Conservation (phyloP, 345 rosid genomes). For the Camelina neglecta region DNA sequence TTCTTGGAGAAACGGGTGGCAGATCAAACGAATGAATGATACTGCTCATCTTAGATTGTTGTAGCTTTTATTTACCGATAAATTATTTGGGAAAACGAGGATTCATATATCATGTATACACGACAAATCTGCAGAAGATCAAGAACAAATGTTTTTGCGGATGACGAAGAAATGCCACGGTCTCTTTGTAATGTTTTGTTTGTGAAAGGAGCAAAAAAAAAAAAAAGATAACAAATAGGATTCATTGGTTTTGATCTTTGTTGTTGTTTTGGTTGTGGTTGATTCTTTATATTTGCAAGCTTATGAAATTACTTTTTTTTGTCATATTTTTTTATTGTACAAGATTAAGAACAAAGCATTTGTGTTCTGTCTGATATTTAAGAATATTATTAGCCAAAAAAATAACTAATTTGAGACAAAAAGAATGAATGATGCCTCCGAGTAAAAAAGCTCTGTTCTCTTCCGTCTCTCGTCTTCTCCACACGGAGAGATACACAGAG, state of each 20-base stretch:
- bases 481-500: conserved; percentile 45
- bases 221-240: conserved; percentile 1
- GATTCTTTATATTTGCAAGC: neutral
- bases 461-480: conserved; percentile 36
- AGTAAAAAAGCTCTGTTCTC: conserved; percentile 15
- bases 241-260: conserved; percentile 44
- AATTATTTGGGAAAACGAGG: conserved; percentile 2
- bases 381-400: neutral
- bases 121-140: conserved; percentile 26
- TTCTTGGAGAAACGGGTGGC: conserved; percentile 91
- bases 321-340: too few relatives aligned
- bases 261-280: conserved; percentile 16
- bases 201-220: neutral
- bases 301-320: too few relatives aligned
- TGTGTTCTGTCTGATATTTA: conserved; percentile 6
- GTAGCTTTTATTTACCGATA: conserved; percentile 43
- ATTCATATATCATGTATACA: conserved; percentile 30
- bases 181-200: conserved; percentile 33
- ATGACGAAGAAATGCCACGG: conserved; percentile 19
- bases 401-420: neutral
- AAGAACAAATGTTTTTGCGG: conserved; percentile 33
- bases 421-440: conserved; percentile 52
- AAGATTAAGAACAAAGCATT: too few relatives aligned
- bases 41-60: conserved; percentile 89
- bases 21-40: conserved; percentile 86